Conservation (phyloP, 371 early-diverging fungal species). For the Mortierella sp. region DNA sequence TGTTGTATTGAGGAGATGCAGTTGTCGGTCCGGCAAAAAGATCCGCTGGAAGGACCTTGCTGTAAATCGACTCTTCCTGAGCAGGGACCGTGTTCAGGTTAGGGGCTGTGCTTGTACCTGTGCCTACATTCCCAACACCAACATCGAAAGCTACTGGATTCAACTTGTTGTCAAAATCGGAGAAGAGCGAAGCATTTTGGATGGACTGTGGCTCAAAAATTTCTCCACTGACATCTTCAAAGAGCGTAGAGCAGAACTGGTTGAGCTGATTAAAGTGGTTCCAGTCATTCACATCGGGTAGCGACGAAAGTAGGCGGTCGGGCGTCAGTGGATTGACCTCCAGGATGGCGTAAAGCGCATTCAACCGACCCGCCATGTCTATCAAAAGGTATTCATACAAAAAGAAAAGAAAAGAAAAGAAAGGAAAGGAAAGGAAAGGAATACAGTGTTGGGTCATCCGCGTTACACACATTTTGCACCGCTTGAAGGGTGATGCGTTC, state of each 20-base stretch:
- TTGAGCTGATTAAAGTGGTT: constrained; percentile 55
- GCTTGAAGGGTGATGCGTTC: background rate
- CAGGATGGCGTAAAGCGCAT: constrained; percentile 52
- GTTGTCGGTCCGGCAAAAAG: constrained; percentile 6
- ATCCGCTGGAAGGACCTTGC: constrained; percentile 29
- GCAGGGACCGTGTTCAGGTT: background rate
- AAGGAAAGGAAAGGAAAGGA: background rate
- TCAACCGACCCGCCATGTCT: constrained; percentile 64
- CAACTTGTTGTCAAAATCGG: constrained; percentile 41
- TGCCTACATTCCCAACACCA: constrained; percentile 2
- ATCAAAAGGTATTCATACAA: constrained; percentile 7
- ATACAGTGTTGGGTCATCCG: constrained; percentile 8
- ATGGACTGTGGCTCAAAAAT: constrained; percentile 38
- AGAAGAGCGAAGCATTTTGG: constrained; percentile 27
- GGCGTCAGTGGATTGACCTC: constrained; percentile 51
- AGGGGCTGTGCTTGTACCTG: too few species aligned
- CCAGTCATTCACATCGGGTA: constrained; percentile 61
- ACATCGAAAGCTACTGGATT: constrained; percentile 27
- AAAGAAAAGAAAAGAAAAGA: constrained; percentile 1
- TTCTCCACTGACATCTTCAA: constrained; percentile 49
- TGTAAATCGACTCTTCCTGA: constrained; percentile 32
- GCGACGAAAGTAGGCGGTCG: constrained; percentile 53
- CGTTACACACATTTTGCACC: too few species aligned
- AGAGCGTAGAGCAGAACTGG: constrained; percentile 39
- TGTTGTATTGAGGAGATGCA: constrained; percentile 14